Conservation (phyloP, 306 rosid genomes). For the Malus asiatica region DNA sequence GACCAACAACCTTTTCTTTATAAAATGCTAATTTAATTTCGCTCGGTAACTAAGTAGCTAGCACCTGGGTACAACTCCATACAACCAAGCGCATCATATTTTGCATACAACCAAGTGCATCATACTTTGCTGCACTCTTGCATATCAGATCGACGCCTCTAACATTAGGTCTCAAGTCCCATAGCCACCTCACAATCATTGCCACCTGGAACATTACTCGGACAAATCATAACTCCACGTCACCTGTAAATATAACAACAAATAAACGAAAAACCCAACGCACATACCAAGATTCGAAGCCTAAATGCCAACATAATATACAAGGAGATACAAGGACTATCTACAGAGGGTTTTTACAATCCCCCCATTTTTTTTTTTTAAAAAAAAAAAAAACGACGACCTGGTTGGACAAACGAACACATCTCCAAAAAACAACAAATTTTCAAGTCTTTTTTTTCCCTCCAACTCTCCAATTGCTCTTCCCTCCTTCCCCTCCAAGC, state of each 20-base stretch:
- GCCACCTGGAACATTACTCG: conserved; percentile 11
- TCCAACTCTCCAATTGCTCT: conserved; percentile 20
- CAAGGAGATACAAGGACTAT: background rate
- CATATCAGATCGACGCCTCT: background rate
- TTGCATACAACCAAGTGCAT: background rate
- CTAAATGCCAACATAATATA: conserved; percentile 6
- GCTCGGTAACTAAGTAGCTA: no score
- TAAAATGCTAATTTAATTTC: background rate
- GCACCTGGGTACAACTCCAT: background rate
- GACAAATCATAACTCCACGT: conserved; percentile 11
- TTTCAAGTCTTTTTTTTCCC: conserved; percentile 28
- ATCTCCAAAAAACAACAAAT: background rate
- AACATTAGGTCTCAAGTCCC: conserved; percentile 4
- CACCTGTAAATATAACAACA: background rate
- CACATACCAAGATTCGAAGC: conserved; percentile 7
- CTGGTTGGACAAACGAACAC: conserved; percentile 1
- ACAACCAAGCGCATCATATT: background rate
- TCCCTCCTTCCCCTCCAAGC: background rate
- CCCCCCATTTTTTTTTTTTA: background rate
- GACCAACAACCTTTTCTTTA: background rate
- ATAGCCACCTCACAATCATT: background rate
- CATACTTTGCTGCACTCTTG: background rate
- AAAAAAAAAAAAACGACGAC: background rate
- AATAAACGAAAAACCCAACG: background rate
- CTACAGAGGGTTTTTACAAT: conserved; percentile 18